Evolutionary conservation across 2,329 filamentous ascomycete species (phyloP).

Genomic region (Phyllosticta citriasiana): DNA sequence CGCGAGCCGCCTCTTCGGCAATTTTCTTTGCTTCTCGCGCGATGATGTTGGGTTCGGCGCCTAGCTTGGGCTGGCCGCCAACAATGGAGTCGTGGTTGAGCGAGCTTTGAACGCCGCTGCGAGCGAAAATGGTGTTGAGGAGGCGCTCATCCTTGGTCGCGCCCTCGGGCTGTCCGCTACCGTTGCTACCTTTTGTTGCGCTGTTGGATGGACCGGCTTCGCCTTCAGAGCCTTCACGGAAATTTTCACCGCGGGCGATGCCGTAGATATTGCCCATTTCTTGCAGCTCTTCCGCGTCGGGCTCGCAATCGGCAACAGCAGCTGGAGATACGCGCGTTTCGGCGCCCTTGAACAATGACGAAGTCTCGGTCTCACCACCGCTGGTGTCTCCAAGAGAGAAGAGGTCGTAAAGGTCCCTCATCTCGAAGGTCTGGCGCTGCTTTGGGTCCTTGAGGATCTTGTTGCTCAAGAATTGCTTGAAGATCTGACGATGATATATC

Average conservation of each 20-base stretch:
- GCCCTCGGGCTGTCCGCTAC: constrained; percentile 13
- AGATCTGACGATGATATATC: constrained; percentile 97
- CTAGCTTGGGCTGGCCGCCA: constrained; percentile 39
- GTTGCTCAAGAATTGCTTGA: constrained; percentile 95
- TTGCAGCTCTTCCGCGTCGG: neutral
- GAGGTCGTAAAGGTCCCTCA: constrained; percentile 82
- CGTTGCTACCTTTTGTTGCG: neutral
- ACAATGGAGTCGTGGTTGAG: constrained; percentile 90
- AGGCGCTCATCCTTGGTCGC: constrained; percentile 49
- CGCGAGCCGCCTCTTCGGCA: constrained; percentile 65
- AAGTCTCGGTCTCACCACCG: constrained; percentile 64
- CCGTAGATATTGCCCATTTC: constrained; percentile 26
- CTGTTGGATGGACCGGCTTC: constrained; percentile 14
- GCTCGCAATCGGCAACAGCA: neutral
- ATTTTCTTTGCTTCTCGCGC: constrained; percentile 72
- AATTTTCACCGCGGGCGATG: constrained; percentile 36
- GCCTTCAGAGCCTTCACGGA: constrained; percentile 17
- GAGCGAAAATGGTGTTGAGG: constrained; percentile 80
- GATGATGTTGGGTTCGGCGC: constrained; percentile 68
- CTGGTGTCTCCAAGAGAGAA: constrained; percentile 63
- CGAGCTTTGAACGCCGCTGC: constrained; percentile 77
- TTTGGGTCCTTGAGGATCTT: constrained; percentile 93
- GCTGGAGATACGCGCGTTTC: constrained; percentile 33
- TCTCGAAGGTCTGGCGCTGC: constrained; percentile 80
- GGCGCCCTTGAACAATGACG: constrained; percentile 76